Percentiles rank a stretch among this genome's conserved stretches.
Conservation (phyloP, 2,329 filamentous ascomycete genomes). For the Microcera coccophila region DNA sequence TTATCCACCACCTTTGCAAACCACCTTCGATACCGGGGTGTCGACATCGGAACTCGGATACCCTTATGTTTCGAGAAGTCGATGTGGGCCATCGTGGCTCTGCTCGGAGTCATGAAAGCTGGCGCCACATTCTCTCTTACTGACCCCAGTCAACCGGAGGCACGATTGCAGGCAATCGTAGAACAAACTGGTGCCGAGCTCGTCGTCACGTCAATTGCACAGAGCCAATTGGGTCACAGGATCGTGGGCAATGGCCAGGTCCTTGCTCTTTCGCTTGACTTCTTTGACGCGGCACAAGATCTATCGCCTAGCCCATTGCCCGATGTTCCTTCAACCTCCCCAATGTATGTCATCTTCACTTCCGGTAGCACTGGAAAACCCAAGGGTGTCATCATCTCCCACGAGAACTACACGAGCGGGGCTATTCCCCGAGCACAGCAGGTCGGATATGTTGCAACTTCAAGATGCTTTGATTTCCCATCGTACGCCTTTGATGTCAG, state of each 20-base stretch:
- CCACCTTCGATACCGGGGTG: conserved; percentile 36
- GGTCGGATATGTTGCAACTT: conserved; percentile 40
- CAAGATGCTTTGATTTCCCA: conserved; percentile 46
- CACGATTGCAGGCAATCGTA: conserved; percentile 42
- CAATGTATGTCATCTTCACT: conserved; percentile 58
- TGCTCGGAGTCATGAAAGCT: conserved; percentile 47
- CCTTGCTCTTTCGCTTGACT: conserved; percentile 32
- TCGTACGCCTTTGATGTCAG: conserved; percentile 55
- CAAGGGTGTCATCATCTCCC: conserved; percentile 55
- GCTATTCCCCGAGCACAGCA: conserved; percentile 40
- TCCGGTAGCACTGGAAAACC: conserved; percentile 61
- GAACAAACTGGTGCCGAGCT: conserved; percentile 39
- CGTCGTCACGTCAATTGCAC: conserved; percentile 39
- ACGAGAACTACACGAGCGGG: conserved; percentile 44
- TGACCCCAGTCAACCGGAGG: conserved; percentile 45
- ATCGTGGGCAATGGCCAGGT: conserved; percentile 35
- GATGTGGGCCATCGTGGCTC: conserved; percentile 42
- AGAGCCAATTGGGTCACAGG: conserved; percentile 35
- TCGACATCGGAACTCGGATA: conserved; percentile 39
- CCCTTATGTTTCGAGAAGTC: conserved; percentile 51
- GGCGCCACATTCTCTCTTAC: conserved; percentile 46
- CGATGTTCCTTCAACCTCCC: conserved; percentile 37
- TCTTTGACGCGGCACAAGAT: conserved; percentile 19
- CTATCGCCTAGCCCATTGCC: conserved; percentile 23
- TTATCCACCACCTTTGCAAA: conserved; percentile 41